These are phyloP conservation scores for Aureobasidium leucospermi DNA, from an alignment of 2,329 filamentous ascomycete genomes.

Conservation along the genomic window DNA sequence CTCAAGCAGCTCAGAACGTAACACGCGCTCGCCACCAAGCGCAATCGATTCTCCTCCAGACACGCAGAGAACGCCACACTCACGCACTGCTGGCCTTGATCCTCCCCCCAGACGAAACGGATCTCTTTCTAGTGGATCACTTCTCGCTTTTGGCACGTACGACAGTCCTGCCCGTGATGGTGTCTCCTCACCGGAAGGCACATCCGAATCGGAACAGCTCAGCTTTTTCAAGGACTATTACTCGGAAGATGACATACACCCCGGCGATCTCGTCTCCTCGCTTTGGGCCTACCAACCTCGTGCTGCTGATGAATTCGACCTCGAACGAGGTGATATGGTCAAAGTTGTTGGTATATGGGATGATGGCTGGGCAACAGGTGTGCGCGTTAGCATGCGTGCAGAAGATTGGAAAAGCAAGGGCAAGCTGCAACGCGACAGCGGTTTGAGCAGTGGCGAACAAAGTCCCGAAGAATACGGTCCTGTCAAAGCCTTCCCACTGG, in stretches of 20 bases:
- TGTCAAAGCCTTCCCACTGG: conserved; percentile 95
- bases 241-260: conserved; percentile 90
- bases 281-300: conserved; percentile 97
- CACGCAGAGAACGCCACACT: conserved; percentile 33
- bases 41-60: conserved; percentile 54
- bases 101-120: conserved; percentile 62
- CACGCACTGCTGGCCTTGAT: conserved; percentile 44
- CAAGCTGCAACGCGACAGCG: conserved; percentile 80
- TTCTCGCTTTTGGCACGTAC: conserved; percentile 49
- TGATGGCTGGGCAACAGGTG: conserved; percentile 94
- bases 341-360: conserved; percentile 99
- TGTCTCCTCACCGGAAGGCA: conserved; percentile 80
- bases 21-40: conserved; percentile 44
- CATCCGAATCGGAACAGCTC: conserved; percentile 90
- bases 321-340: conserved; percentile 95
- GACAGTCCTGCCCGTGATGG: conserved; percentile 66
- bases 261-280: conserved; percentile 80
- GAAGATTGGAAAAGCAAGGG: conserved; percentile 72
- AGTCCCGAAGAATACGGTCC: conserved; percentile 49
- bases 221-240: conserved; percentile 99
- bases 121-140: conserved; percentile 79
- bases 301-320: conserved; percentile 82
- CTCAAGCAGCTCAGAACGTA: conserved; percentile 48
- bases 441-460: conserved; percentile 71
- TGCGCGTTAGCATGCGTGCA: conserved; percentile 71